phyloP scores from a whole-genome alignment of 2,329 filamentous ascomycete genomes.

The Botrytis byssoidea region DNA sequence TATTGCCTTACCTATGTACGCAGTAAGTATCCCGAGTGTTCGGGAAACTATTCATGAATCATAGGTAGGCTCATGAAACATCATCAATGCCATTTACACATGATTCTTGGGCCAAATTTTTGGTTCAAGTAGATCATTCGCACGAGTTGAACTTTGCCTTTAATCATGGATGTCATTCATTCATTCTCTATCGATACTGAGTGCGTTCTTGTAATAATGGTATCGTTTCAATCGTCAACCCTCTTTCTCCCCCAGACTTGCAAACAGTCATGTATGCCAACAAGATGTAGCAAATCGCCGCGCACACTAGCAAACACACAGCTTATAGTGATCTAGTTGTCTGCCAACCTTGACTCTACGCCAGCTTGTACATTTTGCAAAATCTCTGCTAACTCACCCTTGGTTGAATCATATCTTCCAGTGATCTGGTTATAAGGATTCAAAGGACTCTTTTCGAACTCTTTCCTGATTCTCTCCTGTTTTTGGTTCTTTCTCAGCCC shows the following conservation, averaged over 20 bases:
- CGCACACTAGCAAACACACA: not conserved
- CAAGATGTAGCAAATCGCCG: not conserved
- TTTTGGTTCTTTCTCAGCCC: slow-evolving; percentile 81
- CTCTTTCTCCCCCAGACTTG: not conserved
- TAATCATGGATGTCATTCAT: slow-evolving; percentile 18
- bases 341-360: slow-evolving; percentile 67
- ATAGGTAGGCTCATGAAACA: slow-evolving; percentile 1
- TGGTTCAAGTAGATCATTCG: not conserved
- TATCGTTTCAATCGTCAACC: slow-evolving; percentile 14
- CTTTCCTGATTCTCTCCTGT: slow-evolving; percentile 79
- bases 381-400: slow-evolving; percentile 70
- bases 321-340: slow-evolving; percentile 27
- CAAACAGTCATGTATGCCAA: not conserved
- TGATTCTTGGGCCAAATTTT: not conserved
- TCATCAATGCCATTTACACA: not conserved
- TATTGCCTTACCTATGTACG: slow-evolving; percentile 5
- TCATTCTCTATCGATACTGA: slow-evolving; percentile 9
- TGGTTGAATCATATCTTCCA: slow-evolving; percentile 72
- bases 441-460: slow-evolving; percentile 91
- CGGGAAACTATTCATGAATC: slow-evolving; percentile 4
- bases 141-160: not conserved
- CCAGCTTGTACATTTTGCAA: slow-evolving; percentile 66
- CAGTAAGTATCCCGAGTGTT: not conserved
- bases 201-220: not conserved
- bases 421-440: slow-evolving; percentile 92